phyloP scores from a whole-genome alignment of 768 basidiomycete species.

The Cytidiella melzeri region DNA sequence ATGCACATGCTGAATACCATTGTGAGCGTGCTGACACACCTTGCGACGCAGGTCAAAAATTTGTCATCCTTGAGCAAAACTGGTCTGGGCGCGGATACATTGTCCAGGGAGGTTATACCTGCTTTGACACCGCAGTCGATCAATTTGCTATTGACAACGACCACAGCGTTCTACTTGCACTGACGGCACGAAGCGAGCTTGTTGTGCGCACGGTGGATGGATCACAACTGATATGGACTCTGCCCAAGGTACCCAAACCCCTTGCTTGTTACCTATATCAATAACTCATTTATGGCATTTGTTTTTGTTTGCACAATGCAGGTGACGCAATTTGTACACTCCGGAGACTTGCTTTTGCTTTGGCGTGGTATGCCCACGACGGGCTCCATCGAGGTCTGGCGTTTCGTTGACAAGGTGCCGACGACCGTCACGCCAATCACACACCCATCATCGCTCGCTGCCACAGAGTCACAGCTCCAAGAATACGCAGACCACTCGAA shows the following conservation, averaged over 20 bases:
- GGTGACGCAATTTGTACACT: not conserved
- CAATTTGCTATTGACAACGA: conserved; percentile 18
- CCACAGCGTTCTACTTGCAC: not conserved
- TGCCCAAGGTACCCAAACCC: not conserved
- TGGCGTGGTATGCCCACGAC: not conserved
- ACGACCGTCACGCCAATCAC: not conserved
- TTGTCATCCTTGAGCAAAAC: conserved; percentile 12
- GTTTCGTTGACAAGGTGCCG: not conserved
- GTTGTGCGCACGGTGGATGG: conserved; percentile 12
- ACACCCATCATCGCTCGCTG: conserved; percentile 10
- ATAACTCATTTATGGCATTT: not conserved
- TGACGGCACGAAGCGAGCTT: not conserved
- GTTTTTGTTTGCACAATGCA: not conserved
- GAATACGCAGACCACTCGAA: not conserved
- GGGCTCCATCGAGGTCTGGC: not conserved
- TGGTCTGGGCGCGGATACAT: conserved; percentile 19
- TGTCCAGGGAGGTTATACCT: conserved; percentile 14
- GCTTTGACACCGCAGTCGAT: conserved; percentile 7
- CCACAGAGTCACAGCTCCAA: conserved; percentile 11
- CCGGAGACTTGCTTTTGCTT: not conserved
- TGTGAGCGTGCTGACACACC: not conserved
- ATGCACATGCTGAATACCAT: not conserved
- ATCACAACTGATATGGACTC: conserved; percentile 13
- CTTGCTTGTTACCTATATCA: no score
- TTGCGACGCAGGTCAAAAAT: conserved; percentile 14